Evolutionary conservation across 1,139 yeast genomes (phyloP).

Genomic region (Taiozyma sp.): DNA sequence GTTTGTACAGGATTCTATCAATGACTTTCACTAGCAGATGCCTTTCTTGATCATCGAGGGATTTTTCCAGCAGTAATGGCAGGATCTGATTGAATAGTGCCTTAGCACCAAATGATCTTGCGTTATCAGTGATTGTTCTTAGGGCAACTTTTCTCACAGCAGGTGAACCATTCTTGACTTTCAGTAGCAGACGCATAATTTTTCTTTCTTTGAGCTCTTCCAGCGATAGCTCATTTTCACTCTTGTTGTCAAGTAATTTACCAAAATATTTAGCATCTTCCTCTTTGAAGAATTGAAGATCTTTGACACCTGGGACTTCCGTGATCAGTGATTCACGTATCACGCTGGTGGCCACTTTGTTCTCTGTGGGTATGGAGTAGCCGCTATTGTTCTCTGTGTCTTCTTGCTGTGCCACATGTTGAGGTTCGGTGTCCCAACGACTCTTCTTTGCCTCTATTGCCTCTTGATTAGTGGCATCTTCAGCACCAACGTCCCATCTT

Average conservation of each 20-base stretch:
- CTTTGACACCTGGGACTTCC: constrained; percentile 61
- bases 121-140: constrained; percentile 61
- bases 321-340: constrained; percentile 36
- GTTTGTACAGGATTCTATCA: constrained; percentile 60
- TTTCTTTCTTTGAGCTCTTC: constrained; percentile 58
- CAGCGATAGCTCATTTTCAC: constrained; percentile 33
- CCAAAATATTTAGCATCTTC: constrained; percentile 75
- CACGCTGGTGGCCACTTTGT: constrained; percentile 22
- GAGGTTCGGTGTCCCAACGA: constrained; percentile 19
- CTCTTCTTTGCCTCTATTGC: constrained; percentile 21
- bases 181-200: constrained; percentile 60
- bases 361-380: constrained; percentile 30
- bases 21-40: constrained; percentile 75
- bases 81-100: constrained; percentile 62
- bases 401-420: constrained; percentile 15
- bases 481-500: constrained; percentile 30
- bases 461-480: constrained; percentile 15
- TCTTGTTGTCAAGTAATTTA: constrained; percentile 41
- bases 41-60: constrained; percentile 78
- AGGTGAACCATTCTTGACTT: constrained; percentile 76
- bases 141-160: constrained; percentile 65
- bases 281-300: constrained; percentile 62
- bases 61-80: constrained; percentile 70
- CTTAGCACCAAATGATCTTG: constrained; percentile 65
- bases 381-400: constrained; percentile 16